phyloP scores from a whole-genome alignment of 768 basidiomycete species.

The Daedaleopsis nitida region DNA sequence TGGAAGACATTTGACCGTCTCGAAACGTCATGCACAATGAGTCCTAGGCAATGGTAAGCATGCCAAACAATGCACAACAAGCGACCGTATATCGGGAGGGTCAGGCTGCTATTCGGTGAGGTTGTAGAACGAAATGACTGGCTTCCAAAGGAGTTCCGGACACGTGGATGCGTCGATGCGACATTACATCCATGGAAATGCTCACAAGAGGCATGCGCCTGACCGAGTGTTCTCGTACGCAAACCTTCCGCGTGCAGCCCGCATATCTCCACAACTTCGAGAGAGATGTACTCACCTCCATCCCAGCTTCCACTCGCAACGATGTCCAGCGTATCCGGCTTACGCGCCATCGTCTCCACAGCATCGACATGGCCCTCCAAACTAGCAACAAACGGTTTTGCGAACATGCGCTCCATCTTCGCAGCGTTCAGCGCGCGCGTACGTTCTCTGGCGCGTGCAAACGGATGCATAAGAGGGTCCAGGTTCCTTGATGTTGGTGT shows the following conservation, averaged over 20 bases:
- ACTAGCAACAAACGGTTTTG: slow-evolving; percentile 92
- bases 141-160: too few species aligned
- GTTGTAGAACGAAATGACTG: too few species aligned
- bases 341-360: slow-evolving; percentile 81
- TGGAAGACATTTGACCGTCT: slow-evolving; percentile 54
- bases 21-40: slow-evolving; percentile 83
- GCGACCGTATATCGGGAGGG: too few species aligned
- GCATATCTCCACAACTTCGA: too few species aligned
- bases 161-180: too few species aligned
- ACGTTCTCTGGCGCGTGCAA: slow-evolving; percentile 89
- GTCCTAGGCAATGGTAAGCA: slow-evolving; percentile 45
- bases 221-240: too few species aligned
- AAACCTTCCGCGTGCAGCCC: too few species aligned
- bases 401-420: slow-evolving; percentile 96
- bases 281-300: slow-evolving; percentile 65
- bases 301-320: slow-evolving; percentile 96
- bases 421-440: slow-evolving; percentile 92
- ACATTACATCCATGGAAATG: too few species aligned
- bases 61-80: too few species aligned
- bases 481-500: slow-evolving; percentile 90
- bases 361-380: slow-evolving; percentile 95
- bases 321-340: slow-evolving; percentile 69
- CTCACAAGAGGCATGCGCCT: too few species aligned
- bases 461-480: slow-evolving; percentile 94
- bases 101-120: too few species aligned